Evolutionary conservation across 2,329 filamentous ascomycete genomes (phyloP).

Genomic region (Beauveria varroae): DNA sequence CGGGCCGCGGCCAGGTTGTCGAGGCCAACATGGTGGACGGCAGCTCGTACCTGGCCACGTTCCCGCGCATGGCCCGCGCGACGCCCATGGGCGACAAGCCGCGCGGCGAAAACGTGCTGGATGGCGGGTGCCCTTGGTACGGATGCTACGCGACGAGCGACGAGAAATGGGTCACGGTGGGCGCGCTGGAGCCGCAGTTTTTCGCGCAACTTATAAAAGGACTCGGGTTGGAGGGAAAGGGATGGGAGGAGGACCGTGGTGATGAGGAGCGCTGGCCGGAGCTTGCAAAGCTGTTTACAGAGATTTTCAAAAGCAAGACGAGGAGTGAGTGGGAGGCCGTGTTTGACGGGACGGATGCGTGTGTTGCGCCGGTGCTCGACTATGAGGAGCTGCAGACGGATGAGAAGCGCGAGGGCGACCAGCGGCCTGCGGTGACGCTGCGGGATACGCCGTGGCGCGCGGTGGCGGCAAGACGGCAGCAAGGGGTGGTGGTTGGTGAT

Average conservation of each 20-base stretch:
- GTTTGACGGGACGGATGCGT: constrained; percentile 89
- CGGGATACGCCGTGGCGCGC: constrained; percentile 61
- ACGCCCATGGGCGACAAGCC: constrained; percentile 53
- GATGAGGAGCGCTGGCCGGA: constrained; percentile 61
- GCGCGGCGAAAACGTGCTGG: constrained; percentile 70
- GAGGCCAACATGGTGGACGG: constrained; percentile 98
- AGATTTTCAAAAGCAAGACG: constrained; percentile 60
- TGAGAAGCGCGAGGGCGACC: constrained; percentile 52
- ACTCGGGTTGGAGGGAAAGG: constrained; percentile 48
- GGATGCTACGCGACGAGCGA: constrained; percentile 82
- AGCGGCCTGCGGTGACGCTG: constrained; percentile 63
- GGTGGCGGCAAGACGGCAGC: constrained; percentile 27
- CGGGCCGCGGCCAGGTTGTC: constrained; percentile 75
- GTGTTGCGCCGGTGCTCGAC: constrained; percentile 78
- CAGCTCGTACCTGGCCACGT: constrained; percentile 67
- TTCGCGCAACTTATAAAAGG: constrained; percentile 61
- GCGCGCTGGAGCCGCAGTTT: constrained; percentile 83
- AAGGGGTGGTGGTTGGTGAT: constrained; percentile 14
- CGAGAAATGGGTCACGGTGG: constrained; percentile 75
- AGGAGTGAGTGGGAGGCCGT: constrained; percentile 74
- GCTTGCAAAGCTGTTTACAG: constrained; percentile 53
- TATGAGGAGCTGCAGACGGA: constrained; percentile 60
- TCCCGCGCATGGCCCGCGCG: constrained; percentile 62
- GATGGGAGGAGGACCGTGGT: constrained; percentile 45
- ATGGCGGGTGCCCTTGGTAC: constrained; percentile 83